Evolutionary conservation across 257 asterid species (phyloP), one percentile per base, ranked within the genome.

Genomic region (Perilla frutescens): DNA sequence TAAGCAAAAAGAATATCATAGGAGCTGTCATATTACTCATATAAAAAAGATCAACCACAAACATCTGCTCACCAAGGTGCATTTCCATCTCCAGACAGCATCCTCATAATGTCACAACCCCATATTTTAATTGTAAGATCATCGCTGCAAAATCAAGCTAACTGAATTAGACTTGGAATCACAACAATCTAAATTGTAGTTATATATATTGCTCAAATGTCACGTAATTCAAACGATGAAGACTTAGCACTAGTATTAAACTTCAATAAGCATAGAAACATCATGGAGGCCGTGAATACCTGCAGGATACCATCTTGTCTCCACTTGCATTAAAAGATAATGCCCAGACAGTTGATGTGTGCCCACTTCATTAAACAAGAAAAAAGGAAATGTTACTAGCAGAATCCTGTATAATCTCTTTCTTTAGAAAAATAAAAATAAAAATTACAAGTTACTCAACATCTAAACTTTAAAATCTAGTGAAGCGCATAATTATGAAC

Each of bases 251-350:
- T 43, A 8, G 13, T 62, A 44, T 56, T 8, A 13, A 58, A 58
- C 60, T 54, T 68, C 36, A 40, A 49, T 8, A 72, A 73, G 68
- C 39, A 76, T 41, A 34, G 20, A 64, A 67, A 40, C 45, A 76
- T 62, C 26, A 70, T 67, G 61, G 76, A 40, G 37, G 50, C 63
- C 4, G 8, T 3, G 78, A 89, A 75, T 86, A 90, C 99, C 99
- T 90, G 83, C 98, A 95, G 61, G 97, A 84, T 75, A 81, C 97
- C 98, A 95, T 90, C 90, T 83, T 89, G 85, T 81, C 94, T 75
- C 98, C 99, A 36, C 47, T 72, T 73, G 82, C 73, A 78, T 89
- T 84, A 77, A 87, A 89, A 74, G 96, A 83, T 63, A 95, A 75
- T 58, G 96, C 95, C 98, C 98, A 95, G 62, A 90, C 94, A 2